Evolutionary conservation across 768 basidiomycete species (phyloP), one percentile per base, ranked within the genome.

Genomic region (Lactifluus piperatus): DNA sequence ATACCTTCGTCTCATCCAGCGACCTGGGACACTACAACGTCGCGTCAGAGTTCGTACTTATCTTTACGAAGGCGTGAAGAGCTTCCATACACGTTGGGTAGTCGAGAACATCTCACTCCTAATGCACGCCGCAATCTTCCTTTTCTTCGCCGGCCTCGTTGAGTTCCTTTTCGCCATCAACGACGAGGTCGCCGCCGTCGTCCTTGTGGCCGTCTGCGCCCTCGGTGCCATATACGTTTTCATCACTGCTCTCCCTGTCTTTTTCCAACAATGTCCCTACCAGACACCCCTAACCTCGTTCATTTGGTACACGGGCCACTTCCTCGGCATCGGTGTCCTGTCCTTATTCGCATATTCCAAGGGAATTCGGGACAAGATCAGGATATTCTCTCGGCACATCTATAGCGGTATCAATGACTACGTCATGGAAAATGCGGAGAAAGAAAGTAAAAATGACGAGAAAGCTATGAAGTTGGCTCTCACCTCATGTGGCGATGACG

Each of bases 31-130:
- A 2, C 51, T 51, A 18, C 3, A 34, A 6, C 39, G 27, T 50
- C 61, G 57, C 4, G 51, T 53, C 47, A 43, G 61, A 20, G 29
- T 62, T 30, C 61, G 61, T 18, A 50, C 52, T 3, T 58, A 22
- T 43, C 51, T 62, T 13, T 41, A 14, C 34, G 22, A 30, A 3
- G 61, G 61, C 41, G 20, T 60, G 8, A 3, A 37, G 1, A 4
- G 13, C 0, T 62, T 58, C 37, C 61, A 58, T 6, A 22, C 43
- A 13, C 46, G 57, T 13, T 43, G 41, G 39, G 6, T 62, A 8
- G 57, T 60, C 30, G 30, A 48, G 29, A n/a, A 48, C n/a, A 30
- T 51, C 29, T 30, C 52, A n/a, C 8, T 53, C 29, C 0, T 53
- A 13, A 20, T 53, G 39, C 52, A 53, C 29, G 41, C 29, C 10